Evolutionary conservation across 768 basidiomycete species (phyloP), one percentile per base, ranked within the genome.

Genomic region (Auricularia heimuer): DNA sequence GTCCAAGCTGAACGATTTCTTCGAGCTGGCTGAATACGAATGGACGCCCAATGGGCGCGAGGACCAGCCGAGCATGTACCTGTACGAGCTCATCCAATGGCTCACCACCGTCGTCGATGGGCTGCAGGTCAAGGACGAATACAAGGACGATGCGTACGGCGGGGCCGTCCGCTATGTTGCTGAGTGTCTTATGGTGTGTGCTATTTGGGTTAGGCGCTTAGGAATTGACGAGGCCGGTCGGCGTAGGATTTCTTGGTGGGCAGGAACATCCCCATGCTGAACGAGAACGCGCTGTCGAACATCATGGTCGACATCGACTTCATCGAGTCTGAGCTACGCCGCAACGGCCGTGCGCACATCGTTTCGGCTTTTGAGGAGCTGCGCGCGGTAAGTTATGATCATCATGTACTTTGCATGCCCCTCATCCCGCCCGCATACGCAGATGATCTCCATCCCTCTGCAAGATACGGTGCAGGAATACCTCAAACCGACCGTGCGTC

Each of bases 81-180:
- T 98, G 2, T 89, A 93, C 73, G 96, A 98, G 74, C 84, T 98
- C 70, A 85, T 96, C 73, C 94, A 94, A 73, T 99, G 95, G 90
- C 81, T 98, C 63, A 95, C 89, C 45, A 97, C 95, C 1, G 91
- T 97, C 64, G 93, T 99, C 61, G 97, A 98, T 74, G 92, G 85
- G 65, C 85, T 88, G 69, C 83, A 82, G 66, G 85, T 98, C 76
- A 87, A 90, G 64, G 90, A 94, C 65, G 76, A 78, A 10, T 88
- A 93, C 77, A 95, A 94, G 75, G 90, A 93, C 63, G 87, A 92
- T 68, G 92, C 92, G 10, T 99, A 97, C 74, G 85, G 83, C 67
- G 88, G 86, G 54, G 95, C 97, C 14, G 79, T 96, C n/a, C 80
- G 84, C 37, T 92, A 97, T 71, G 92, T 97, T 65, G 88, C 92